Percentiles rank a stretch among this genome's conserved stretches.
Conservation (phyloP, 2,329 filamentous ascomycete genomes). For the Pseudogymnoascus sp. region DNA sequence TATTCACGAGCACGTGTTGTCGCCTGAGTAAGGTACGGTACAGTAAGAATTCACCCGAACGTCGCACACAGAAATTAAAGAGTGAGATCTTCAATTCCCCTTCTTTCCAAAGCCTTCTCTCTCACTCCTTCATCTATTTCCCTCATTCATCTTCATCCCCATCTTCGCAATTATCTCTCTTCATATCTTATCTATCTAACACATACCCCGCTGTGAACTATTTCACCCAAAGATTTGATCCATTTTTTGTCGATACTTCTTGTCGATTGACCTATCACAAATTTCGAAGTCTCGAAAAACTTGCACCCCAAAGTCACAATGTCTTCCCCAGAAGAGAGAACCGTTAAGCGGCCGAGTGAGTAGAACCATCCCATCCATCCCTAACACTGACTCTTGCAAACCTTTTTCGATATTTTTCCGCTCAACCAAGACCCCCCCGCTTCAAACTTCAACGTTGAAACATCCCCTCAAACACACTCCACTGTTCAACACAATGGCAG, state of each 20-base stretch:
- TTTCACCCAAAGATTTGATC: neutral
- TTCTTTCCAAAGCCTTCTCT: neutral
- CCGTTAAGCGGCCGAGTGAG: slow-evolving; percentile 28
- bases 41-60: neutral
- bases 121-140: neutral
- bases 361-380: slow-evolving; percentile 4
- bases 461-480: neutral
- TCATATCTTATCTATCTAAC: neutral
- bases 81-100: neutral
- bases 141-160: neutral
- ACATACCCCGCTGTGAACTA: neutral
- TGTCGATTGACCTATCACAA: slow-evolving; percentile 1
- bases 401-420: slow-evolving; percentile 3
- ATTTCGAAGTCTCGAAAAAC: neutral
- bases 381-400: neutral
- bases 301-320: slow-evolving; percentile 12
- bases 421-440: neutral
- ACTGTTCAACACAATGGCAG: slow-evolving; percentile 4
- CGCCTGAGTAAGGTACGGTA: neutral
- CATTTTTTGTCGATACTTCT: neutral
- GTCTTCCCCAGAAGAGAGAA: slow-evolving; percentile 23
- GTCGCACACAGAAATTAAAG: neutral
- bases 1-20: slow-evolving; percentile 6
- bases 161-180: neutral
- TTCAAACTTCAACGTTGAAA: slow-evolving; percentile 9